A percentile compares a stretch with the other conserved stretches of the same genome.
Evolutionary conservation across 768 basidiomycete genomes (phyloP).

Genomic region (Flagelloscypha sp.): DNA sequence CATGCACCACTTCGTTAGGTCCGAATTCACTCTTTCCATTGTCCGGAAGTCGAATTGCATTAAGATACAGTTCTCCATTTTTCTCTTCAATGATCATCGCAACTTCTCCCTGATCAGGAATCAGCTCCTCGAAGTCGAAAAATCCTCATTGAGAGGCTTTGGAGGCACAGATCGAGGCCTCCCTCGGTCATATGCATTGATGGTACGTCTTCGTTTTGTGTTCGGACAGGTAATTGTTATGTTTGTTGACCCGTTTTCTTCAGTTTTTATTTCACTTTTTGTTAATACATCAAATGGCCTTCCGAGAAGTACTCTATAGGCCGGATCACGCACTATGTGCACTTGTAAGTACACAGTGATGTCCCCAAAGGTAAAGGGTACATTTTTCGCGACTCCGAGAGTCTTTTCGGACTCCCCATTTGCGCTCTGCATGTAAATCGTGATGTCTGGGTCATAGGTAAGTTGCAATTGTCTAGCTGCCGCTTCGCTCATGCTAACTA

Average conservation of each 20-base stretch:
- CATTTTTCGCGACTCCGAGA: constrained; percentile 19
- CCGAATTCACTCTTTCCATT: too few species aligned
- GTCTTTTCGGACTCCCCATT: constrained; percentile 16
- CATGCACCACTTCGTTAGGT: too few species aligned
- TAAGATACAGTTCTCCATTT: too few species aligned
- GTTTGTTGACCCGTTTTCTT: constrained; percentile 11
- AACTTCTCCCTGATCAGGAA: constrained; percentile 5
- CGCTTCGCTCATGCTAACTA: constrained; percentile 16
- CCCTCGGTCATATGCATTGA: constrained; percentile 7
- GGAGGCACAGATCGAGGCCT: background rate
- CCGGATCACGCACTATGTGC: constrained; percentile 17
- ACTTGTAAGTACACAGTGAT: constrained; percentile 19
- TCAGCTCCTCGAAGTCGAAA: constrained; percentile 4
- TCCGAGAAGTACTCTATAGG: constrained; percentile 22
- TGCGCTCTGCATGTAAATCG: constrained; percentile 19
- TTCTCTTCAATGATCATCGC: constrained; percentile 6
- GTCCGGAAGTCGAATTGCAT: too few species aligned
- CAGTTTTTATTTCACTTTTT: constrained; percentile 11
- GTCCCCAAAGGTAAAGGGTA: constrained; percentile 16
- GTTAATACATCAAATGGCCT: constrained; percentile 23
- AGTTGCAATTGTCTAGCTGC: constrained; percentile 8
- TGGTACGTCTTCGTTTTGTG: constrained; percentile 6
- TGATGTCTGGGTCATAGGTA: constrained; percentile 13
- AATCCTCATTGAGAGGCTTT: background rate
- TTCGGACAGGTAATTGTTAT: constrained; percentile 21